phyloP scores from a whole-genome alignment of 108 stramenopile genomes.

The Cyclotella cryptica region DNA sequence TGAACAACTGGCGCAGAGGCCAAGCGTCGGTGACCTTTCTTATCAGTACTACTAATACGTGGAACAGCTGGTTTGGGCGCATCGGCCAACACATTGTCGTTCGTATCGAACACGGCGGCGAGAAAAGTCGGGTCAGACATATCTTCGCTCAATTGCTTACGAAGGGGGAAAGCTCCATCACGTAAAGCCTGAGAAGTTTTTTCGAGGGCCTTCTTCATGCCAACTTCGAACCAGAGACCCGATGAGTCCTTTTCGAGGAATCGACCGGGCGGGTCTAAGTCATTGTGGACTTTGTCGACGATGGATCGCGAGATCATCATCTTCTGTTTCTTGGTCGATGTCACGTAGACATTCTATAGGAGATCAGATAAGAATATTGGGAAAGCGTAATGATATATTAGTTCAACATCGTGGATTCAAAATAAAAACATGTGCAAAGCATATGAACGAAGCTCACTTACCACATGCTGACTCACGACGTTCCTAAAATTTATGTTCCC shows the following conservation, averaged over 20 bases:
- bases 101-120: slow-evolving; percentile 58
- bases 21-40: neutral
- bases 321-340: slow-evolving; percentile 75
- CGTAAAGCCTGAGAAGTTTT: slow-evolving; percentile 84
- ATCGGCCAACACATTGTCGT: neutral
- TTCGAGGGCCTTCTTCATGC: slow-evolving; percentile 74
- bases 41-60: neutral
- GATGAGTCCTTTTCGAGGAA: slow-evolving; percentile 77
- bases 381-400: neutral
- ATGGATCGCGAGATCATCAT: slow-evolving; percentile 75
- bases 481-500: slow-evolving; percentile 37
- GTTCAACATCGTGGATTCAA: neutral
- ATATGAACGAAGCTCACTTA: slow-evolving; percentile 4
- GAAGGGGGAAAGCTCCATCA: slow-evolving; percentile 72
- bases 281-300: slow-evolving; percentile 64
- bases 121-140: slow-evolving; percentile 67
- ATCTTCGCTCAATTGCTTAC: slow-evolving; percentile 72
- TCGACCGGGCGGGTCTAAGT: slow-evolving; percentile 70
- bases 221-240: slow-evolving; percentile 71
- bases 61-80: neutral
- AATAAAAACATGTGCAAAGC: slow-evolving; percentile 8
- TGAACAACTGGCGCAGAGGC: neutral
- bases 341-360: slow-evolving; percentile 66
- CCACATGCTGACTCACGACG: slow-evolving; percentile 26
- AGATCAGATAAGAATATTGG: neutral